These are phyloP conservation scores for Alternaria rosae DNA, from an alignment of 2,329 filamentous ascomycete genomes.

Conservation along the genomic window DNA sequence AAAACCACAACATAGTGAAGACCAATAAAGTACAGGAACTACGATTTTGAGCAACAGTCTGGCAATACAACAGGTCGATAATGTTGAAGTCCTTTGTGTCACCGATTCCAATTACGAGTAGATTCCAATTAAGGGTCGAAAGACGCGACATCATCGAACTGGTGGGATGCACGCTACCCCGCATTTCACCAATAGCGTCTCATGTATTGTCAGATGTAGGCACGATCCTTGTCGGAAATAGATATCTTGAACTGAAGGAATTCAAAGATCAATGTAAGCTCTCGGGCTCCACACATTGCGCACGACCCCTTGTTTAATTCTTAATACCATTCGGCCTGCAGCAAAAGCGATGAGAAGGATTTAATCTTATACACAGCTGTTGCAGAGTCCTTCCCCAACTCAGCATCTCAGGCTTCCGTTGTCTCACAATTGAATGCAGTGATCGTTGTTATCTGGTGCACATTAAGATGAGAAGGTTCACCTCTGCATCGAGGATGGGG, in stretches of 20 bases:
- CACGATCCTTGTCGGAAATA: not conserved
- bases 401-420: not conserved
- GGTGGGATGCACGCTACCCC: conserved; percentile 22
- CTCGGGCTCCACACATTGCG: not conserved
- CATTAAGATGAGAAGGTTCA: not conserved
- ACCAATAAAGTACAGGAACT: not conserved
- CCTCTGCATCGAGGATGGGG: not conserved
- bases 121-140: not conserved
- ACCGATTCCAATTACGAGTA: not conserved
- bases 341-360: not conserved
- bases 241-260: not conserved
- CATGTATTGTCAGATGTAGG: conserved; percentile 1
- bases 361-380: not conserved
- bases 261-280: not conserved
- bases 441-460: not conserved
- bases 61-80: not conserved
- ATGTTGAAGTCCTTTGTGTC: not conserved
- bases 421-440: not conserved
- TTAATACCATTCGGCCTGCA: not conserved
- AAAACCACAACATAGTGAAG: not conserved
- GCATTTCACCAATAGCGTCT: conserved; percentile 16
- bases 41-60: not conserved
- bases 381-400: not conserved
- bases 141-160: conserved; percentile 4
- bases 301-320: not conserved